Percentiles rank a stretch among this genome's conserved stretches.
Evolutionary conservation across 108 stramenopile species (phyloP).

Genomic region (Discostella stelligeroides): DNA sequence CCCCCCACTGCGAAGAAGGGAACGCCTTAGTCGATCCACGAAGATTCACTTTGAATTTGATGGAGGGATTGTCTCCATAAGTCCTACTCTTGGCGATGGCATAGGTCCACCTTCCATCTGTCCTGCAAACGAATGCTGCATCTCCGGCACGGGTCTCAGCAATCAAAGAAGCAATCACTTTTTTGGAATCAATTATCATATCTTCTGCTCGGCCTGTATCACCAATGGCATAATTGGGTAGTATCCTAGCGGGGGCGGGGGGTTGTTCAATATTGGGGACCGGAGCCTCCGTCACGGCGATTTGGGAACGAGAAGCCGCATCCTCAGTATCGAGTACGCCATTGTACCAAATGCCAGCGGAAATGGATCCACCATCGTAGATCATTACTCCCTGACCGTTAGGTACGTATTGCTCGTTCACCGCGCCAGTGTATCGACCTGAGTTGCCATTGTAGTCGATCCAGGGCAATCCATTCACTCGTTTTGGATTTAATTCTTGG

Average conservation of each 20-base stretch:
- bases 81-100: conserved; percentile 36
- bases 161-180: conserved; percentile 30
- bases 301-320: not conserved
- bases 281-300: not conserved
- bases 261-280: conserved; percentile 8
- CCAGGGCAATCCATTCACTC: conserved; percentile 50
- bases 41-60: conserved; percentile 45
- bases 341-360: conserved; percentile 48
- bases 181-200: conserved; percentile 43
- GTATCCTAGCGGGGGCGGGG: conserved; percentile 15
- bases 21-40: conserved; percentile 46
- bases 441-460: conserved; percentile 50
- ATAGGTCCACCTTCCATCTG: conserved; percentile 53
- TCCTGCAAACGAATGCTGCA: conserved; percentile 47
- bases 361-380: conserved; percentile 41
- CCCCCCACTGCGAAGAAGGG: conserved; percentile 39
- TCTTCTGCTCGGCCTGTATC: conserved; percentile 45
- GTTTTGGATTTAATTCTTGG: conserved; percentile 20
- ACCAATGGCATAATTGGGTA: conserved; percentile 36
- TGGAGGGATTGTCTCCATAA: conserved; percentile 27
- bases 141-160: conserved; percentile 20
- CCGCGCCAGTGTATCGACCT: conserved; percentile 45
- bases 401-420: conserved; percentile 40
- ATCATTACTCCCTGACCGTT: conserved; percentile 45
- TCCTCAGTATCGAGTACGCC: conserved; percentile 52